Conservation (phyloP, 345 rosid species). For the Pistacia integerrima region DNA sequence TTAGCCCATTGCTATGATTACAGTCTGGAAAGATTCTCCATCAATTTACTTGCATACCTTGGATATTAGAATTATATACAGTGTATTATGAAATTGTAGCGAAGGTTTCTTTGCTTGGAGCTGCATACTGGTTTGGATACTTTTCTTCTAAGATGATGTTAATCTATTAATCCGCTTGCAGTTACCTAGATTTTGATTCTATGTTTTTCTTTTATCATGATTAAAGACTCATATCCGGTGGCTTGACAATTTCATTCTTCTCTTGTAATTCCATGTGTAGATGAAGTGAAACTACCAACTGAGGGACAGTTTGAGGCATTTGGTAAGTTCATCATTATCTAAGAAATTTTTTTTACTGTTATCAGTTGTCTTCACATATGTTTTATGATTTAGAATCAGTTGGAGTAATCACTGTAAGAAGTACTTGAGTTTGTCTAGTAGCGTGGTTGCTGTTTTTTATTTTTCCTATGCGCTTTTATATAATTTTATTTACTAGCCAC, state of each 20-base stretch:
- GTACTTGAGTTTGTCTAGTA: neutral
- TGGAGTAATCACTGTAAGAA: neutral
- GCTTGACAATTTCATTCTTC: conserved; percentile 17
- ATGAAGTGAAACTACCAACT: conserved; percentile 60
- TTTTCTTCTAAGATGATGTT: neutral
- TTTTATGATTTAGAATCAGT: neutral
- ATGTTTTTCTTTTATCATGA: neutral
- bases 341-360: neutral
- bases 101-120: neutral
- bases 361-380: neutral
- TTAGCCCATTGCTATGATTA: neutral
- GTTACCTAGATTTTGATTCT: neutral
- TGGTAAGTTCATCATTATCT: conserved; percentile 45
- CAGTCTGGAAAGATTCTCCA: neutral
- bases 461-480: neutral
- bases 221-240: neutral
- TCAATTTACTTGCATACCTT: neutral
- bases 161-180: neutral
- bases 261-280: conserved; percentile 30
- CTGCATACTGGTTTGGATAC: neutral
- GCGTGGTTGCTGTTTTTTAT: no score
- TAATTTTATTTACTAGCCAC: neutral
- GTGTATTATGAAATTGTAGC: neutral
- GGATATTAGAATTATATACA: no score
- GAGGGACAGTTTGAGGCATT: conserved; percentile 77